A percentile compares a stretch with the other conserved stretches of the same genome.
These are phyloP conservation scores for Halophytophthora polymorphica DNA, from an alignment of 352 stramenopile species.

Conservation along the genomic window DNA sequence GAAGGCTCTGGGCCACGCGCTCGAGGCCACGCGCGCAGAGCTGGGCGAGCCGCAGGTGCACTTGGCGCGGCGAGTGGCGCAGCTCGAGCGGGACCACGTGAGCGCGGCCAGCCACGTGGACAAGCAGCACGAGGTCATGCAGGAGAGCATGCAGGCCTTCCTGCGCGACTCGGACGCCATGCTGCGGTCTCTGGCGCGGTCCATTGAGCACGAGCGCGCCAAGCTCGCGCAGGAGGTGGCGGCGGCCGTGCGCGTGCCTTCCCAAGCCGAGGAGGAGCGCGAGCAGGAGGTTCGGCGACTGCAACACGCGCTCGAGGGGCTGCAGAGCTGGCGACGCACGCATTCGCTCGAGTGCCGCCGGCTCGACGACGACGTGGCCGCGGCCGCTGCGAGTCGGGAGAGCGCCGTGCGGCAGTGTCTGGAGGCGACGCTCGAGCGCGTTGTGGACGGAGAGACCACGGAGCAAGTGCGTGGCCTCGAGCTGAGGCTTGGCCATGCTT, in stretches of 20 bases:
- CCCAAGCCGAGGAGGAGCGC: background rate
- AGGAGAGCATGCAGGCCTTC: constrained; percentile 28
- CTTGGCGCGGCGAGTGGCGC: constrained; percentile 24
- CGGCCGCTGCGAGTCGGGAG: constrained; percentile 31
- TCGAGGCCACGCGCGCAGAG: constrained; percentile 31
- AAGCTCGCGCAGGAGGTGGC: constrained; percentile 5
- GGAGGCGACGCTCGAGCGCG: constrained; percentile 23
- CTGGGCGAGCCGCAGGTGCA: constrained; percentile 15
- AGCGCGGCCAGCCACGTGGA: constrained; percentile 12
- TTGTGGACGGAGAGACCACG: constrained; percentile 19
- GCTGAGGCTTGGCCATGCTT: constrained; percentile 3
- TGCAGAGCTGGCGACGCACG: constrained; percentile 39
- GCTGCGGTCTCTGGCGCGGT: constrained; percentile 14
- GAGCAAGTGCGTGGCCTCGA: constrained; percentile 20
- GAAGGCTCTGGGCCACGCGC: constrained; percentile 28
- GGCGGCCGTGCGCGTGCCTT: background rate
- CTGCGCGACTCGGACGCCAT: constrained; percentile 30
- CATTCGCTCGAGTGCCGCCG: constrained; percentile 49
- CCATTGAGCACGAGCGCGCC: constrained; percentile 16
- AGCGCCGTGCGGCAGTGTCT: constrained; percentile 25
- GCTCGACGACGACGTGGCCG: constrained; percentile 45
- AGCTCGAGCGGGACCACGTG: constrained; percentile 25
- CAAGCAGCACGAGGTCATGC: constrained; percentile 23
- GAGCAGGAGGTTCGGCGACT: background rate
- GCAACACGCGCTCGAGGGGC: constrained; percentile 18